These are phyloP conservation scores for Lanmaoa rubissima DNA, from an alignment of 768 basidiomycete genomes.

Conservation along the genomic window DNA sequence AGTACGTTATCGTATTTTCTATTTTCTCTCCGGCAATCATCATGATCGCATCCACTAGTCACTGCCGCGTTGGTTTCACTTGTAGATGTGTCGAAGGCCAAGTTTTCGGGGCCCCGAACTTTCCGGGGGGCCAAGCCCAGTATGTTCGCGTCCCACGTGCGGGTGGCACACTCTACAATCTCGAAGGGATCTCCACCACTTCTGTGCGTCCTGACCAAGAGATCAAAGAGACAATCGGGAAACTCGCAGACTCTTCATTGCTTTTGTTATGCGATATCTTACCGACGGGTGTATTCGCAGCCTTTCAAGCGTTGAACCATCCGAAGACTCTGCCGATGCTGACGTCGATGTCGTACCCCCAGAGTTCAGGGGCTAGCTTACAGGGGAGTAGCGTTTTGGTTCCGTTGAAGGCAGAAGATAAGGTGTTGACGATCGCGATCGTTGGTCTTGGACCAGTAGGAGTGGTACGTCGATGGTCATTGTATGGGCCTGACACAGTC, in stretches of 20 bases:
- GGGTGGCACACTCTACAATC: slow-evolving; percentile 72
- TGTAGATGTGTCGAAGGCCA: slow-evolving; percentile 59
- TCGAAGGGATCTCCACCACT: slow-evolving; percentile 43
- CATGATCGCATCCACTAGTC: slow-evolving; percentile 37
- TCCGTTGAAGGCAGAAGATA: slow-evolving; percentile 46
- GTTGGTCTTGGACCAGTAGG: slow-evolving; percentile 81
- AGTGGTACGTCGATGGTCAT: slow-evolving; percentile 38
- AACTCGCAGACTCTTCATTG: slow-evolving; percentile 61
- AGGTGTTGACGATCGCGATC: slow-evolving; percentile 57
- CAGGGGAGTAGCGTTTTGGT: slow-evolving; percentile 1
- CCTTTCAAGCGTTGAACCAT: slow-evolving; percentile 67
- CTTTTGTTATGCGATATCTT: slow-evolving; percentile 76
- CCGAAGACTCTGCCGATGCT: slow-evolving; percentile 65
- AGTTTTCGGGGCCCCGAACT: slow-evolving; percentile 63
- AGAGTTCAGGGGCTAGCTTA: slow-evolving; percentile 13
- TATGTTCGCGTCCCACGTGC: slow-evolving; percentile 77
- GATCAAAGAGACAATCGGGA: slow-evolving; percentile 37
- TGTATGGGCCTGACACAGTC: background rate
- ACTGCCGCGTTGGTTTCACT: slow-evolving; percentile 72
- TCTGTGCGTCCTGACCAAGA: slow-evolving; percentile 20
- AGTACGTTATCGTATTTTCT: slow-evolving; percentile 43
- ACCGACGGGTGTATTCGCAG: slow-evolving; percentile 78
- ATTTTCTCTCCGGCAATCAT: background rate
- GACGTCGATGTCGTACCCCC: slow-evolving; percentile 59
- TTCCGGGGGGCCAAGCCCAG: slow-evolving; percentile 78